These are phyloP conservation scores for Bacterosira constricta DNA, from an alignment of 108 stramenopile species.

Conservation along the genomic window DNA sequence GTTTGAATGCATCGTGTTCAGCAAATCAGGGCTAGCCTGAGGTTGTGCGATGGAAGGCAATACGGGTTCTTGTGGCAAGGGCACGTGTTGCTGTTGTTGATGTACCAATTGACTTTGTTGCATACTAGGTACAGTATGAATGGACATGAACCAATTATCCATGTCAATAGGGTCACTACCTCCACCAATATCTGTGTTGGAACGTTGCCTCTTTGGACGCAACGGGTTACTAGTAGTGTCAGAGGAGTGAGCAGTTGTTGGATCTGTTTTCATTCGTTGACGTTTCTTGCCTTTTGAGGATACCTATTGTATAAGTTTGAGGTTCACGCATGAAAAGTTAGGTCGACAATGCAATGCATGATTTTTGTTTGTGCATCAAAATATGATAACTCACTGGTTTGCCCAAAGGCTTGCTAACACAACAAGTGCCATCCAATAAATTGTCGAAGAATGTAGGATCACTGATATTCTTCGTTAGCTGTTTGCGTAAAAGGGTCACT, in stretches of 20 bases:
- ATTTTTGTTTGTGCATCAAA: not conserved
- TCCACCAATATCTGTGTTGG: not conserved
- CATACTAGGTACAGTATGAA: too few relatives aligned
- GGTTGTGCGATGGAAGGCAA: too few relatives aligned
- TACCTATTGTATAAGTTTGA: not conserved
- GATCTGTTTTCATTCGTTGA: not conserved
- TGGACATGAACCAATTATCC: too few relatives aligned
- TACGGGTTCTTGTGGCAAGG: too few relatives aligned
- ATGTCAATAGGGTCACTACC: too few relatives aligned
- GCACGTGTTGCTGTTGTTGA: too few relatives aligned
- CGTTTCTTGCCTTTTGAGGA: not conserved
- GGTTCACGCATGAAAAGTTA: not conserved
- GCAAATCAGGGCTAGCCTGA: too few relatives aligned
- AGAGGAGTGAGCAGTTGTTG: not conserved
- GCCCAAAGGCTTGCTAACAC: not conserved
- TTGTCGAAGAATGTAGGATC: slow-evolving; percentile 66
- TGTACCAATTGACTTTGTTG: too few relatives aligned
- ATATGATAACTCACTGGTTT: not conserved
- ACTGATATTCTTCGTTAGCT: slow-evolving; percentile 57
- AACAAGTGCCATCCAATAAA: slow-evolving; percentile 48
- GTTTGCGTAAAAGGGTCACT: slow-evolving; percentile 64
- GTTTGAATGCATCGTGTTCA: too few relatives aligned
- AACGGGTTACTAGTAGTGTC: not conserved
- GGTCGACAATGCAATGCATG: not conserved
- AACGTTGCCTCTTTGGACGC: not conserved